These are phyloP conservation scores for Candida sp. DNA, from an alignment of 1,139 yeast genomes.

Conservation along the genomic window DNA sequence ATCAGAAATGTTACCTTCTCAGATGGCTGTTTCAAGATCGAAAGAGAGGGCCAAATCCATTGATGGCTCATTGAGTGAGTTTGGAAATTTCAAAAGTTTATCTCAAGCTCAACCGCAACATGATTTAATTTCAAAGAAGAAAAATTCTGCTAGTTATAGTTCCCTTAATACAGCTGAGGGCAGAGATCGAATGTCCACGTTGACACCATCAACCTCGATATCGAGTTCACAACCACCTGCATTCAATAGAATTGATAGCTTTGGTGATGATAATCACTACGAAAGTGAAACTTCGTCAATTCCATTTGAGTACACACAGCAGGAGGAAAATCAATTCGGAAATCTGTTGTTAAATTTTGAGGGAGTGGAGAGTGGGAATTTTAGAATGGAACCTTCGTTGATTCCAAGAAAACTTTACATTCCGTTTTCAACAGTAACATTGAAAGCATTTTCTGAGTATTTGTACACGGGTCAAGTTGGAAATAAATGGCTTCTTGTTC, in stretches of 20 bases:
- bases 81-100: neutral
- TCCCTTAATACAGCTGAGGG: neutral
- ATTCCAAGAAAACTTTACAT: conserved; percentile 66
- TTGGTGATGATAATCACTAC: conserved; percentile 1
- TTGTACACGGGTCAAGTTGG: conserved; percentile 78
- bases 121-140: neutral
- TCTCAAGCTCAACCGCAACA: neutral
- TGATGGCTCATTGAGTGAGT: conserved; percentile 3
- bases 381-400: conserved; percentile 52
- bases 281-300: conserved; percentile 7
- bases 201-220: conserved; percentile 1
- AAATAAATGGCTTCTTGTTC: conserved; percentile 64
- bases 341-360: conserved; percentile 36
- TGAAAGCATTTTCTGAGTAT: conserved; percentile 67
- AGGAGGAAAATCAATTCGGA: conserved; percentile 14
- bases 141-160: neutral
- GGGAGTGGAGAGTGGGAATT: conserved; percentile 28
- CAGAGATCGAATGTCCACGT: neutral
- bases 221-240: neutral
- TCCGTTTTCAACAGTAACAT: conserved; percentile 61
- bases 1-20: conserved; percentile 15
- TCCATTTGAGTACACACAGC: conserved; percentile 4
- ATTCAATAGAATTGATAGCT: conserved; percentile 3
- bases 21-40: conserved; percentile 20
- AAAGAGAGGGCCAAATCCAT: conserved; percentile 6